phyloP scores from a whole-genome alignment of 1,284 basidiomycete species.

The Tilletia walkeri region DNA sequence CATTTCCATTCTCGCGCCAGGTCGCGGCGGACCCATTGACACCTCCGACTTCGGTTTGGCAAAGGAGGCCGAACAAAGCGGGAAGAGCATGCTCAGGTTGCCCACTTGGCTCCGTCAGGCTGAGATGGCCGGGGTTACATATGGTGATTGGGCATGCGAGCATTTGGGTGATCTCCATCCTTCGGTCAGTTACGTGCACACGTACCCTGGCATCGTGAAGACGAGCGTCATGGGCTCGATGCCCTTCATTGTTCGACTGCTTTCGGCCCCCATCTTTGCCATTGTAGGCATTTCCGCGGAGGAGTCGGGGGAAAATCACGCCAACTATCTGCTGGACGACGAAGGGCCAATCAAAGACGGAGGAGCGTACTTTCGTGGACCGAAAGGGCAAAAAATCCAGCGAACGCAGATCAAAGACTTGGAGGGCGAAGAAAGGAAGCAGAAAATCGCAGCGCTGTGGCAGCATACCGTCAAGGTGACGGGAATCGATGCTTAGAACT shows the following conservation, averaged over 20 bases:
- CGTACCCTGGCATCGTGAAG: conserved; percentile 11
- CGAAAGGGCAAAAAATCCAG: neutral
- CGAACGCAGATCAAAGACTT: conserved; percentile 2
- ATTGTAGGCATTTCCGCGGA: neutral
- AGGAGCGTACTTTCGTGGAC: conserved; percentile 4
- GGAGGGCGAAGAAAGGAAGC: neutral
- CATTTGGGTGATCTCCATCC: neutral
- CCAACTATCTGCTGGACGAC: neutral
- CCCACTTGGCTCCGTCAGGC: conserved; percentile 8
- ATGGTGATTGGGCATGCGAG: conserved; percentile 3
- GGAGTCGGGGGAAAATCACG: conserved; percentile 11
- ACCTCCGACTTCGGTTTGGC: conserved; percentile 12
- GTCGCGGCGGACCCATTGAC: conserved; percentile 14
- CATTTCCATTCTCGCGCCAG: conserved; percentile 1
- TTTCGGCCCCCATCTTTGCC: neutral
- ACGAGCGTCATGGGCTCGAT: neutral
- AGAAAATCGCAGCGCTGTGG: neutral
- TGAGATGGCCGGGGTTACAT: conserved; percentile 11
- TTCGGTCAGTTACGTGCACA: neutral
- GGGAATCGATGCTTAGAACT: neutral
- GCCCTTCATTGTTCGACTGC: neutral
- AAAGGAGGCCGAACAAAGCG: neutral
- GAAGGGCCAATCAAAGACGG: neutral
- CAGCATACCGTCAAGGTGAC: conserved; percentile 2
- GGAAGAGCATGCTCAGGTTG: neutral